Evolutionary conservation across 2,329 filamentous ascomycete species (phyloP), one percentile per base, ranked within the genome.

Genomic region (Graphilbum ipis-grandicollis): DNA sequence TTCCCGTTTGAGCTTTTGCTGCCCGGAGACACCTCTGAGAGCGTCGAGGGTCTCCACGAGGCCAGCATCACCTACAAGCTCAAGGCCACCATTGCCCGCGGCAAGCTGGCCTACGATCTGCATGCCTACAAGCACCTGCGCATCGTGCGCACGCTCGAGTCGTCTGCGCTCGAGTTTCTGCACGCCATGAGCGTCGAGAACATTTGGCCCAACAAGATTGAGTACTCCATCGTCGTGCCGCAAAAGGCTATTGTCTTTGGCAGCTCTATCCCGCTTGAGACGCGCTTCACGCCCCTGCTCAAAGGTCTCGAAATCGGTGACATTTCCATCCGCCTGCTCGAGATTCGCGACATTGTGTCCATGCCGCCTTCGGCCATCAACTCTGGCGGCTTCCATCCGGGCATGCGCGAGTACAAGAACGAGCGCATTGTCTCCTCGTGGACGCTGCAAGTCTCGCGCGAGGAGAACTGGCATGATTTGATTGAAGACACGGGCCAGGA

Each of bases 111-210:
- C 49, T 88, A 92, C 61, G 85, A 93, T 52, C 64, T 93, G 35
- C 74, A 81, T 46, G 71, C 82, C 25, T 78, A 78, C 53, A 88
- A 88, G 55, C 76, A 79, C 37, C 57, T 90, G 39, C 72, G 82
- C 38, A 72, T 88, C 39, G 79, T 88, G 40, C 71, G 82, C 39
- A 88, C 82, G 1, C 60, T 86, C 33, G 79, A 83, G 41, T 69
- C 80, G 10, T 76, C 75, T 35, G 79, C 80, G 10, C 64, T 86
- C 40, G 81, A 88, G 52, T 69, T 86, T 43, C 67, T 80, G 28
- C 80, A 96, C 56, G 79, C 84, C 34, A 90, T 94, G 83, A 83
- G 82, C 44, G 86, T 96, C 44, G 86, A 94, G 56, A 94, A 94
- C 51, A 80, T 93, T 44, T 98, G 90, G 90, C 81, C 85, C 6